These are phyloP conservation scores for Globisporangium sylvaticum DNA, from an alignment of 352 stramenopile genomes.

Conservation along the genomic window DNA sequence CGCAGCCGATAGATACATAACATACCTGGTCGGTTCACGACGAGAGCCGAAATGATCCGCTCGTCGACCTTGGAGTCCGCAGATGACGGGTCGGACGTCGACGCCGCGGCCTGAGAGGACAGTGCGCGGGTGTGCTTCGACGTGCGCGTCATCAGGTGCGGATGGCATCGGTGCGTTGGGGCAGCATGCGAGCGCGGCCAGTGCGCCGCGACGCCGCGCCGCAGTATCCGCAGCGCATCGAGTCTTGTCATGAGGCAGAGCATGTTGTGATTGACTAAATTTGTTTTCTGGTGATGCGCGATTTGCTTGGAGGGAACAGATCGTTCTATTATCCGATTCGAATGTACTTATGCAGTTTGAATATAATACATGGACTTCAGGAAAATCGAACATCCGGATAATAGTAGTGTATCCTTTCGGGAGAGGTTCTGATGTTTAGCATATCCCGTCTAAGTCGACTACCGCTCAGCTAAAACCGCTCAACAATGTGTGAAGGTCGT, in stretches of 20 bases:
- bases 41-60: conserved; percentile 70
- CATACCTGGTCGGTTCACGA: conserved; percentile 59
- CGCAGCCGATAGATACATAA: not conserved
- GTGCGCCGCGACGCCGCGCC: not conserved
- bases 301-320: too few relatives aligned
- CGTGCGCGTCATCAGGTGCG: not conserved
- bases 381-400: not conserved
- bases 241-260: not conserved
- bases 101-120: not conserved
- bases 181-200: not conserved
- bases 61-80: conserved; percentile 26
- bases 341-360: too few relatives aligned
- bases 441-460: too few relatives aligned
- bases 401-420: too few relatives aligned
- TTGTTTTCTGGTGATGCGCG: too few relatives aligned
- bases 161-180: not conserved
- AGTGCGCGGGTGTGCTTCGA: not conserved
- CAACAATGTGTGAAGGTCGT: too few relatives aligned
- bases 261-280: not conserved
- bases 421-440: too few relatives aligned
- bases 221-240: conserved; percentile 1
- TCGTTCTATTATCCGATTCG: too few relatives aligned
- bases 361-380: too few relatives aligned
- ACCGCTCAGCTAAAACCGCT: too few relatives aligned
- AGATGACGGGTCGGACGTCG: not conserved